phyloP scores from a whole-genome alignment of 352 stramenopile species.

The Globisporangium solare region DNA sequence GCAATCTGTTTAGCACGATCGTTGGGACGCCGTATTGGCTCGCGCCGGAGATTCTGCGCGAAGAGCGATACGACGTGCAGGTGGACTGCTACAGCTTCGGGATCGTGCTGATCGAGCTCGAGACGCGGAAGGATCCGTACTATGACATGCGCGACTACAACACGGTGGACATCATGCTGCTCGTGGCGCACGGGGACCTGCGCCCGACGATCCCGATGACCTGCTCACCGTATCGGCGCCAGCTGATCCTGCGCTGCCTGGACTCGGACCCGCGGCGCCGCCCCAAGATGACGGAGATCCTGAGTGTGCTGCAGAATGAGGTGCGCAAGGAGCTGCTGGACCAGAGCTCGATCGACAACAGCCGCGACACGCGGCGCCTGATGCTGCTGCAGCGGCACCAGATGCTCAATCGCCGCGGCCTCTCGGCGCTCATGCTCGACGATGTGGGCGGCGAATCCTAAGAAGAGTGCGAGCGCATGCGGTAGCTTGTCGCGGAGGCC shows the following conservation, averaged over 20 bases:
- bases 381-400: slow-evolving; percentile 77
- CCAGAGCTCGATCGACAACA: slow-evolving; percentile 56
- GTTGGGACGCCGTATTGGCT: slow-evolving; percentile 85
- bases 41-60: slow-evolving; percentile 77
- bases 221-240: slow-evolving; percentile 49
- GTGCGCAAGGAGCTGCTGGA: slow-evolving; percentile 72
- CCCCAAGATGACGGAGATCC: slow-evolving; percentile 76
- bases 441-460: neutral
- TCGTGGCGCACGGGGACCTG: slow-evolving; percentile 51
- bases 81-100: slow-evolving; percentile 88
- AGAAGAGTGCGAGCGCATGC: no score
- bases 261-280: slow-evolving; percentile 48
- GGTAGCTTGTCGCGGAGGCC: no score
- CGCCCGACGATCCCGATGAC: slow-evolving; percentile 60
- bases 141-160: slow-evolving; percentile 49
- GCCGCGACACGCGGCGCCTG: slow-evolving; percentile 55
- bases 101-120: slow-evolving; percentile 82
- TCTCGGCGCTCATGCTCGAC: slow-evolving; percentile 50
- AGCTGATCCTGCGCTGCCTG: slow-evolving; percentile 67
- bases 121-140: slow-evolving; percentile 73
- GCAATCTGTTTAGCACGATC: slow-evolving; percentile 61
- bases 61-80: slow-evolving; percentile 77
- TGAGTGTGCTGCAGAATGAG: slow-evolving; percentile 66
- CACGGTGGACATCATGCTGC: slow-evolving; percentile 82
- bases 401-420: slow-evolving; percentile 57